Evolutionary conservation across 257 asterid genomes (phyloP).

Genomic region (Nicotiana attenuata): DNA sequence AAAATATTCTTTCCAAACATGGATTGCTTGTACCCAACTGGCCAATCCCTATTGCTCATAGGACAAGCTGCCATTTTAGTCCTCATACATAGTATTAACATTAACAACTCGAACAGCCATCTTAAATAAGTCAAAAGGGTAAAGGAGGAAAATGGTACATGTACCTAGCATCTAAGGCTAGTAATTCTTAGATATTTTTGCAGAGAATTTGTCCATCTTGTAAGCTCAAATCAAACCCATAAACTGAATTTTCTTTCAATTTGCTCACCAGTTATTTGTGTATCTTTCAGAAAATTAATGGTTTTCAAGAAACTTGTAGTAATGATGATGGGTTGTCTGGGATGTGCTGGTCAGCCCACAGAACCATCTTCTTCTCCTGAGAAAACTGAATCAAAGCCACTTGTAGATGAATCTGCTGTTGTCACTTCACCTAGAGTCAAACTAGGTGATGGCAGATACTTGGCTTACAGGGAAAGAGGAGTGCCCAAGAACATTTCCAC

Average conservation of each 20-base stretch:
- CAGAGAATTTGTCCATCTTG: neutral
- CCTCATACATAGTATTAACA: neutral
- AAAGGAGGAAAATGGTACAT: neutral
- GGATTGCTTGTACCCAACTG: neutral
- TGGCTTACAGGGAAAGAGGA: conserved; percentile 86
- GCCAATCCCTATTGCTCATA: neutral
- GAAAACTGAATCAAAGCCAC: conserved; percentile 26
- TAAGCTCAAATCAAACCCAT: neutral
- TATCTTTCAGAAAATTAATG: conserved; percentile 34
- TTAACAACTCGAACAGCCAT: neutral
- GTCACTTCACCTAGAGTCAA: conserved; percentile 33
- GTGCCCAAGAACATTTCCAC: conserved; percentile 59
- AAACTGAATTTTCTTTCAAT: neutral
- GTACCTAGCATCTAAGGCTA: neutral
- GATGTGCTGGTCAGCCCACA: conserved; percentile 53
- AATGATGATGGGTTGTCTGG: conserved; percentile 80
- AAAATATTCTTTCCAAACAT: neutral
- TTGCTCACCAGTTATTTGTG: neutral
- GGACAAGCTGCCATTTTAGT: neutral
- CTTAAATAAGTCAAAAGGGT: neutral
- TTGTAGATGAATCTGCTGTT: conserved; percentile 22
- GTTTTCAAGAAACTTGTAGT: conserved; percentile 57
- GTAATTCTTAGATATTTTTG: neutral
- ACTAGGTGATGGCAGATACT: conserved; percentile 76
- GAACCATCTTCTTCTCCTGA: conserved; percentile 37